Conservation (phyloP, 208 protist genomes). For the Acanthamoeba sp. region DNA sequence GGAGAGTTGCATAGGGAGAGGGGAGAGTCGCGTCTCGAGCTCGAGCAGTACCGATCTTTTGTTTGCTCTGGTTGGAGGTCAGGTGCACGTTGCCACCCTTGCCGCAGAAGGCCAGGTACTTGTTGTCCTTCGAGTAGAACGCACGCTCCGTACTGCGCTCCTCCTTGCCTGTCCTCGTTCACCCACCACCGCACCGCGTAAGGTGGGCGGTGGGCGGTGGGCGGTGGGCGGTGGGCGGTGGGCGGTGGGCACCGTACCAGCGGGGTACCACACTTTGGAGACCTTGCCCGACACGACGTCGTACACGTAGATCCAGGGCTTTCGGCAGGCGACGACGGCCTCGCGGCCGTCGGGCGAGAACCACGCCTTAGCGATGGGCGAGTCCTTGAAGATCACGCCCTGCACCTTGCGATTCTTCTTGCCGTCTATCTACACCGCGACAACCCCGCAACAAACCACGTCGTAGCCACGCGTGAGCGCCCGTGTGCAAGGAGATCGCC, state of each 20-base stretch:
- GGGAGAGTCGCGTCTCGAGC: too few species aligned
- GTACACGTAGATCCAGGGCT: slow-evolving; percentile 73
- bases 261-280: neutral
- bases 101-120: slow-evolving; percentile 78
- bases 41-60: slow-evolving; percentile 67
- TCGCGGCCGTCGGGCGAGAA: slow-evolving; percentile 69
- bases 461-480: neutral
- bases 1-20: too few species aligned
- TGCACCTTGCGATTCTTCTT: slow-evolving; percentile 71
- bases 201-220: neutral
- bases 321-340: slow-evolving; percentile 17
- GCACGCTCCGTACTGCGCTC: neutral
- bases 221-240: neutral
- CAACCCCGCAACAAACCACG: too few species aligned
- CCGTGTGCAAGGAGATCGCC: too few species aligned
- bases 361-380: slow-evolving; percentile 58
- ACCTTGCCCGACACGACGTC: slow-evolving; percentile 70
- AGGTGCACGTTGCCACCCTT: slow-evolving; percentile 77
- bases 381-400: slow-evolving; percentile 22
- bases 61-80: slow-evolving; percentile 63
- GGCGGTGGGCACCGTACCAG: neutral
- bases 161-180: neutral
- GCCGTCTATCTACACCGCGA: slow-evolving; percentile 31
- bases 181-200: neutral
- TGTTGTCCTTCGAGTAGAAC: slow-evolving; percentile 72